Base-by-base conservation (phyloP, 2,329 filamentous ascomycete genomes). In the Bipolaris bicolor region DNA sequence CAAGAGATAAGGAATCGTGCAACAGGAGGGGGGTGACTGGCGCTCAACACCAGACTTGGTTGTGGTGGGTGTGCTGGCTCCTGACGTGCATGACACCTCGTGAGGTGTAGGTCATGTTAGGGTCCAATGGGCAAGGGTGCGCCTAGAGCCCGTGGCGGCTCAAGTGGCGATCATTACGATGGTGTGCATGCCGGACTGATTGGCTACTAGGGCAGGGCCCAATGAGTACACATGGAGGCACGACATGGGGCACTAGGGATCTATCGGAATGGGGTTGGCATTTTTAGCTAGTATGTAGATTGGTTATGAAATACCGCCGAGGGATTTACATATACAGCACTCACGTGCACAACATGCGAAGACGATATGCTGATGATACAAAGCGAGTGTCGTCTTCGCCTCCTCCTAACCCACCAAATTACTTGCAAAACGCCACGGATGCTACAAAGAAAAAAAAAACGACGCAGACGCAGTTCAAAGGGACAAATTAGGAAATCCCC, bases 341-440 rank as follows among this genome's bases (percentile, higher is more conserved):
- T 29, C 26, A 29, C 26, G 9, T 16, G 11, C 18, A n/a, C 22
- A 47, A 52, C 40, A 46, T 52, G 29, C 11, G 11, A 40, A 52
- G 52, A 41, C 34, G 41, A 33, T 9, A 31, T 52, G 16, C 40
- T 52, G 49, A 20, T 56, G 24, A 40, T 52, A 56, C 54, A 57
- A 52, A 44, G 54, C 54, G 43, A 57, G 26, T 57, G 48, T 56
- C 41, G 29, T 51, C 40, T 16, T 46, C 53, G 48, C 53, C 24
- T 44, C 26, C 20, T 45, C 20, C 43, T 29, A 36, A 16, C 49
- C 29, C 33, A 10, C 15, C 34, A 16, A 36, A 36, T 29, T 39
- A 22, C 51, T 41, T 51, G 34, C 9, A 41, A 57, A 57, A 57
- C 54, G 54, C 54, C 54, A 40, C 50, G 37, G 52, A 68, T 68